Percentiles rank a stretch among this genome's conserved stretches.
Conservation (phyloP, 2,329 filamentous ascomycete genomes). For the Fusarium coicis region DNA sequence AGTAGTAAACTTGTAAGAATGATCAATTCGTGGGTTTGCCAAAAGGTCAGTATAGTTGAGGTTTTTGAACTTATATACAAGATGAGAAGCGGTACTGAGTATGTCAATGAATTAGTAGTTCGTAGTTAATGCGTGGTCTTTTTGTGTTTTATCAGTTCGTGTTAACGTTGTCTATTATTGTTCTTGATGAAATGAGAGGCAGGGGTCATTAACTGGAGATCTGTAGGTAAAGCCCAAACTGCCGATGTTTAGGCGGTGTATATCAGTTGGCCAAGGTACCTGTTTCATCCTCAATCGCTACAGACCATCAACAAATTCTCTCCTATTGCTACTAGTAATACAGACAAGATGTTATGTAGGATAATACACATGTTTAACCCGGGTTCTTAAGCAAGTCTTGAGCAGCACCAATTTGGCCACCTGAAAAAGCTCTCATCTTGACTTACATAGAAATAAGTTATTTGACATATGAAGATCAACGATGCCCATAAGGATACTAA, state of each 20-base stretch:
- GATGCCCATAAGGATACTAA: not conserved
- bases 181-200: constrained; percentile 30
- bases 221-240: not conserved
- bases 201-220: constrained; percentile 6
- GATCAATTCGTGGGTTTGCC: not conserved
- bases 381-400: not conserved
- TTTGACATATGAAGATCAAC: not conserved
- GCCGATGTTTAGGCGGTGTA: constrained; percentile 26
- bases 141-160: not conserved
- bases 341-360: no score
- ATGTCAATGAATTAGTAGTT: no score
- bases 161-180: constrained; percentile 16
- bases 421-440: not conserved
- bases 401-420: not conserved
- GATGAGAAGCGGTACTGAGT: not conserved
- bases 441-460: not conserved
- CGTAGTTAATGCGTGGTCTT: not conserved
- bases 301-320: not conserved
- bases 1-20: not conserved
- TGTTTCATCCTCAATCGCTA: not conserved
- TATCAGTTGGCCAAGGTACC: not conserved
- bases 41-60: not conserved
- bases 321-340: not conserved
- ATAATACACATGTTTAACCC: not conserved
- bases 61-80: not conserved